A percentile compares a stretch with the other conserved stretches of the same genome.
Conservation (phyloP, 2,329 filamentous ascomycete species). For the Aspergillus sp. region DNA sequence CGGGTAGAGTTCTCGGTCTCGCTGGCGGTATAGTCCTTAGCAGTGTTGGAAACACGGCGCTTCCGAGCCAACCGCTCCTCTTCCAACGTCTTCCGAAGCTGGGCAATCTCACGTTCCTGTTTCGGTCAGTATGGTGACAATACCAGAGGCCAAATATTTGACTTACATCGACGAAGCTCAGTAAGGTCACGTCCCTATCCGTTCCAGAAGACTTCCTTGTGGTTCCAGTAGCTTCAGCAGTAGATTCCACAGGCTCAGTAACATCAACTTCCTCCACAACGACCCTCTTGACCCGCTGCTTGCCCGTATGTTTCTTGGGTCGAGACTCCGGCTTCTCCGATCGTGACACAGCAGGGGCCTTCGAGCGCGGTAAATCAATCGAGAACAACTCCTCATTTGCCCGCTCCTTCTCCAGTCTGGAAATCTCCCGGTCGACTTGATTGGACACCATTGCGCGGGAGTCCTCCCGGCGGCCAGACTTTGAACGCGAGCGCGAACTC, state of each 20-base stretch:
- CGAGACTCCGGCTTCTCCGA: slow-evolving; percentile 18
- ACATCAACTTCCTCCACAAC: slow-evolving; percentile 34
- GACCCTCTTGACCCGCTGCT: slow-evolving; percentile 40
- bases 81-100: slow-evolving; percentile 56
- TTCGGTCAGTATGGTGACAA: not conserved
- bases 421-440: slow-evolving; percentile 38
- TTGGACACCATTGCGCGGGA: slow-evolving; percentile 30
- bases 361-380: slow-evolving; percentile 28
- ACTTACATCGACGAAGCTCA: slow-evolving; percentile 54
- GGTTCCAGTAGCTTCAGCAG: slow-evolving; percentile 24
- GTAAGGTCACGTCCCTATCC: slow-evolving; percentile 48
- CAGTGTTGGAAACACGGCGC: slow-evolving; percentile 32
- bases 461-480: slow-evolving; percentile 25
- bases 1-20: slow-evolving; percentile 39
- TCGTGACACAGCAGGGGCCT: slow-evolving; percentile 22
- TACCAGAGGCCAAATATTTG: not conserved
- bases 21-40: slow-evolving; percentile 35
- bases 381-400: slow-evolving; percentile 40
- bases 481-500: slow-evolving; percentile 27
- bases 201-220: slow-evolving; percentile 24
- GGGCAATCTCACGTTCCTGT: slow-evolving; percentile 49
- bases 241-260: slow-evolving; percentile 30
- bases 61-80: slow-evolving; percentile 51
- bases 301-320: slow-evolving; percentile 36
- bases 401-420: slow-evolving; percentile 35